phyloP scores from a whole-genome alignment of 805 yeast genomes.

The Starmerella scarabaei region DNA sequence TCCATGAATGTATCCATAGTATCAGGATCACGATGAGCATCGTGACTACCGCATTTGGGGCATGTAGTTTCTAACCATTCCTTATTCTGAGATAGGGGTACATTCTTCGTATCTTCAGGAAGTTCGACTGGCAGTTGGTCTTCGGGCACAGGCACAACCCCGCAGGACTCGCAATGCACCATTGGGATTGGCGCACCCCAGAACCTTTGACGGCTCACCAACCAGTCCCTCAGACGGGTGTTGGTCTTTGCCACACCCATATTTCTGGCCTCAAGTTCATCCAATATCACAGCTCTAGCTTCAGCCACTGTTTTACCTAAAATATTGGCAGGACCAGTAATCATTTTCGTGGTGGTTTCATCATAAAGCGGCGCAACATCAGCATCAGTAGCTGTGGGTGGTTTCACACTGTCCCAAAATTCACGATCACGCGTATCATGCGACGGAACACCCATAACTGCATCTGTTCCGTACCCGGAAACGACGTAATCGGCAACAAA shows the following conservation, averaged over 20 bases:
- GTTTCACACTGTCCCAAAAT: constrained; percentile 53
- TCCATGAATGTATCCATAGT: constrained; percentile 99
- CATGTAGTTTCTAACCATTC: constrained; percentile 64
- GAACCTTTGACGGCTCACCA: constrained; percentile 83
- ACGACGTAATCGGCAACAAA: constrained; percentile 87
- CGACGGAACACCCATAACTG: constrained; percentile 97
- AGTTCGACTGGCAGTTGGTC: constrained; percentile 68
- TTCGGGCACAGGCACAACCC: constrained; percentile 86
- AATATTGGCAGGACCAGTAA: constrained; percentile 37
- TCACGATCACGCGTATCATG: constrained; percentile 76
- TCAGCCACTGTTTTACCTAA: constrained; percentile 38
- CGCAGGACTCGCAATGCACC: constrained; percentile 74
- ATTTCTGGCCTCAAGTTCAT: constrained; percentile 29
- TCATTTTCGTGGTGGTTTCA: constrained; percentile 31
- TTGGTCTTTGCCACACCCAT: constrained; percentile 41
- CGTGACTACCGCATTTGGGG: constrained; percentile 51
- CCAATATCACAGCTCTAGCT: constrained; percentile 40
- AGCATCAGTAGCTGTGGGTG: constrained; percentile 3
- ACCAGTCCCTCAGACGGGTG: constrained; percentile 78
- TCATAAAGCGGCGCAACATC: constrained; percentile 26
- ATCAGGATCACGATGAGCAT: constrained; percentile 82
- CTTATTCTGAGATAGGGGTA: constrained; percentile 54
- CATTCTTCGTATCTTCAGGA: constrained; percentile 42
- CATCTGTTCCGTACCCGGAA: constrained; percentile 74
- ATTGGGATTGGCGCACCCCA: constrained; percentile 99